These are phyloP conservation scores for Linaria vulgaris DNA, from an alignment of 257 asterid species.

Conservation along the genomic window DNA sequence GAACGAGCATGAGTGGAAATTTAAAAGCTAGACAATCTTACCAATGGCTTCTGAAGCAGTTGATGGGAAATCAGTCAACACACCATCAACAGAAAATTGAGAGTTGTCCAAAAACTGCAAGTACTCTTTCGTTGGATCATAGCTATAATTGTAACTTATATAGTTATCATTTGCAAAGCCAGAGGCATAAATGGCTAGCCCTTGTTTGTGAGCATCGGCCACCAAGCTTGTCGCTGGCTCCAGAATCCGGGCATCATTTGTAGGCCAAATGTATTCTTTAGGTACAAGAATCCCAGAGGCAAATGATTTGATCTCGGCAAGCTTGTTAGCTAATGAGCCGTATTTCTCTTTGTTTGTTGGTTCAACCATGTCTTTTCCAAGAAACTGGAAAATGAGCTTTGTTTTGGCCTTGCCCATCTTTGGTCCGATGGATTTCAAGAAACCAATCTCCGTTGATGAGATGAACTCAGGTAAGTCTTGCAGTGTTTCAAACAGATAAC, in stretches of 20 bases:
- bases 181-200: constrained; percentile 66
- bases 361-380: constrained; percentile 41
- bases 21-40: constrained; percentile 26
- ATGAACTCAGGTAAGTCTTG: constrained; percentile 56
- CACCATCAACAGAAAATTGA: constrained; percentile 79
- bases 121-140: constrained; percentile 77
- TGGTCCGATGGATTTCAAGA: constrained; percentile 60
- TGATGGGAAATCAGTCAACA: constrained; percentile 74
- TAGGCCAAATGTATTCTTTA: constrained; percentile 78
- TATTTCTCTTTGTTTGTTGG: constrained; percentile 64
- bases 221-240: constrained; percentile 67
- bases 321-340: constrained; percentile 45
- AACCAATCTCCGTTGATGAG: constrained; percentile 91
- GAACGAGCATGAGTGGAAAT: background rate
- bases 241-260: constrained; percentile 39
- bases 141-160: constrained; percentile 80
- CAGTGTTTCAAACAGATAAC: constrained; percentile 31
- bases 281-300: constrained; percentile 85
- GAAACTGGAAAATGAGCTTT: constrained; percentile 58
- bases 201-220: constrained; percentile 73
- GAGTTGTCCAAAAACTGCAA: constrained; percentile 57
- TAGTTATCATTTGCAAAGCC: constrained; percentile 76
- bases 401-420: constrained; percentile 40
- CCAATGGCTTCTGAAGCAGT: constrained; percentile 88
- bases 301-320: constrained; percentile 58